Evolutionary conservation across 2,329 filamentous ascomycete genomes (phyloP), one percentile per base, ranked within the genome.

Genomic region (Pseudogymnoascus sp.): DNA sequence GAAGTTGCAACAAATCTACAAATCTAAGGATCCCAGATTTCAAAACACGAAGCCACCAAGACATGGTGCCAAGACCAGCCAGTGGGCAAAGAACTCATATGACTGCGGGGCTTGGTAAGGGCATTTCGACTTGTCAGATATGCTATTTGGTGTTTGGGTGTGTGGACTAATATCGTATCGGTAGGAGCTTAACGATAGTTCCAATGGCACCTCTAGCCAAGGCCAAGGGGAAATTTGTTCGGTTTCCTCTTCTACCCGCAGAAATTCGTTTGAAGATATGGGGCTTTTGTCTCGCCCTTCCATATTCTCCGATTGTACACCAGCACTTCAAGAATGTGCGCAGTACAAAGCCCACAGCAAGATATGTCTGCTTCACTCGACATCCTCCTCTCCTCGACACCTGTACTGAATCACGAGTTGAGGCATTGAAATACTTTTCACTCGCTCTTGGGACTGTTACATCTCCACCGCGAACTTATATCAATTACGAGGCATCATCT

Each of bases 251-350:
- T 16, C 25, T 65, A 21, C 63, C 63, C 11, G 9, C 40, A 23
- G 63, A 65, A 38, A 16, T 65, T 18, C 53, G 62, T 21, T 16
- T 61, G 23, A 61, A 60, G 53, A 65, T 65, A 59, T 65, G 63
- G 63, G 49, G 34, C 5, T 56, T 56, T 36, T 56, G 49, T 16
- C 28, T 56, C n/a, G 9, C 49, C 11, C 64, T 66, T 16, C 68
- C 70, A 14, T 74, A 73, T 38, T 61, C 66, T 14, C 69, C 73
- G 12, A 23, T 63, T 11, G 71, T 74, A 61, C 73, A 72, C 64
- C 66, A 69, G 18, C 71, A 69, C 5, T 68, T 73, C 25, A 68
- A 72, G 14, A 69, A 72, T 8, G 73, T 73, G 66, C 73, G 70
- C 56, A 14, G 72, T n/a, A 63, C 65, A 61, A 65, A 25, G 37